Percentiles rank a stretch among this genome's conserved stretches.
These are phyloP conservation scores for Erysiphe neolycopersici DNA, from an alignment of 2,329 filamentous ascomycete species.

Conservation along the genomic window DNA sequence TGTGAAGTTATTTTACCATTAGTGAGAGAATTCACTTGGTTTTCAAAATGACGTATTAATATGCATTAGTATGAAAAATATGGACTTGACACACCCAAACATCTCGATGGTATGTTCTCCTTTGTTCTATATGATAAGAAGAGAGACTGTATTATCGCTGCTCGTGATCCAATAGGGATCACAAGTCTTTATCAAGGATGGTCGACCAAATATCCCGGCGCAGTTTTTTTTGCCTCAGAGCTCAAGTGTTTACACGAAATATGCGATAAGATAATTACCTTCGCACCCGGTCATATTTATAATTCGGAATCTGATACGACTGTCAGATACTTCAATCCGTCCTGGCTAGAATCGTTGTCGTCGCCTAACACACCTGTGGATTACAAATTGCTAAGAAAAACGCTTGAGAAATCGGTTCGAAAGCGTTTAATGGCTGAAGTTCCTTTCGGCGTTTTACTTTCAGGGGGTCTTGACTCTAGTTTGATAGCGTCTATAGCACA, in stretches of 20 bases:
- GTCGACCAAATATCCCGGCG: conserved; percentile 53
- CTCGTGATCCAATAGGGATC: conserved; percentile 87
- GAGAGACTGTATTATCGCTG: conserved; percentile 74
- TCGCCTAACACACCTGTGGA: conserved; percentile 62
- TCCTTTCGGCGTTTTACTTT: conserved; percentile 85
- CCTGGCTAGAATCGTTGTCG: conserved; percentile 66
- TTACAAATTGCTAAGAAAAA: conserved; percentile 53
- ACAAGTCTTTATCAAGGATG: conserved; percentile 95
- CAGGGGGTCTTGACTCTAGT: conserved; percentile 85
- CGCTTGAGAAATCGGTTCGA: conserved; percentile 71
- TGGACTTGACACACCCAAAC: conserved; percentile 72
- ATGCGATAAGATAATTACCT: conserved; percentile 82
- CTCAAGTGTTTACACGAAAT: conserved; percentile 79
- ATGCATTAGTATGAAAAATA: conserved; percentile 55
- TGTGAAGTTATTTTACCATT: conserved; percentile 97
- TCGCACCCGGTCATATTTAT: conserved; percentile 87
- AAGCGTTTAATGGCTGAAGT: conserved; percentile 98
- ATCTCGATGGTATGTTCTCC: conserved; percentile 98
- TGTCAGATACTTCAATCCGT: conserved; percentile 72
- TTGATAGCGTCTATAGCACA: conserved; percentile 88
- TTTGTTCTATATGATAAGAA: conserved; percentile 95
- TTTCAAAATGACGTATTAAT: conserved; percentile 2
- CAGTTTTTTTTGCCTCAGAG: conserved; percentile 92
- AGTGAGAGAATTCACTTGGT: conserved; percentile 23
- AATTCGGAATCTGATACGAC: conserved; percentile 74